A percentile compares a stretch with the other conserved stretches of the same genome.
phyloP scores from a whole-genome alignment of 1,139 yeast genomes.

The Diutina ranongensis region DNA sequence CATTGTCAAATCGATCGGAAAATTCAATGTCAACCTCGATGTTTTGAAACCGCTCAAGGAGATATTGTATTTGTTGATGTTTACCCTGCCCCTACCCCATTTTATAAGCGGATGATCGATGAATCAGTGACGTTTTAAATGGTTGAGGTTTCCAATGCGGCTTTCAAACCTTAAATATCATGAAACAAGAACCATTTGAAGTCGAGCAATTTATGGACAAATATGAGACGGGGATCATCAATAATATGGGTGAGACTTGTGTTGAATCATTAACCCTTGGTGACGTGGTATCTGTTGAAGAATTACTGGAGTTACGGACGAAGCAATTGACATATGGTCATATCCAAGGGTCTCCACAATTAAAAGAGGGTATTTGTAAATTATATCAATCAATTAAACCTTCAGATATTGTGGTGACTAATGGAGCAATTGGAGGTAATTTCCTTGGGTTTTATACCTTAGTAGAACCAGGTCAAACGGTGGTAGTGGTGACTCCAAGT shows the following conservation, averaged over 20 bases:
- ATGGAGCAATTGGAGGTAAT: conserved; percentile 52
- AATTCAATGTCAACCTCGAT: too few relatives aligned
- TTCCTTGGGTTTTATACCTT: conserved; percentile 36
- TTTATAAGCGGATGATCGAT: background rate
- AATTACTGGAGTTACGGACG: conserved; percentile 8
- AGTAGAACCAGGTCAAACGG: conserved; percentile 37
- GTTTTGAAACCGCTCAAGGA: background rate
- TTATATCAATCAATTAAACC: conserved; percentile 19
- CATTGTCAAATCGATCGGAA: too few relatives aligned
- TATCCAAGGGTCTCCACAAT: conserved; percentile 33
- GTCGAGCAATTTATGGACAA: conserved; percentile 50
- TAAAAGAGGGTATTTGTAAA: conserved; percentile 24
- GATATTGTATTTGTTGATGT: background rate
- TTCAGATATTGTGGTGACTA: conserved; percentile 35
- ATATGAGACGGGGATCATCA: conserved; percentile 28
- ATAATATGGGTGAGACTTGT: conserved; percentile 47
- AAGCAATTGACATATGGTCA: conserved; percentile 34
- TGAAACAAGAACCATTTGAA: conserved; percentile 32
- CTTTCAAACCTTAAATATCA: too few relatives aligned
- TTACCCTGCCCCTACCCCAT: background rate
- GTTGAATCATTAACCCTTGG: conserved; percentile 32
- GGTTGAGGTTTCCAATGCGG: too few relatives aligned
- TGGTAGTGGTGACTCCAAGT: conserved; percentile 38
- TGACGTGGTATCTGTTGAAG: conserved; percentile 21
- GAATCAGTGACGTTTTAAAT: too few relatives aligned